phyloP scores from a whole-genome alignment of 2,329 filamentous ascomycete species.

The Xylariaceae sp. region DNA sequence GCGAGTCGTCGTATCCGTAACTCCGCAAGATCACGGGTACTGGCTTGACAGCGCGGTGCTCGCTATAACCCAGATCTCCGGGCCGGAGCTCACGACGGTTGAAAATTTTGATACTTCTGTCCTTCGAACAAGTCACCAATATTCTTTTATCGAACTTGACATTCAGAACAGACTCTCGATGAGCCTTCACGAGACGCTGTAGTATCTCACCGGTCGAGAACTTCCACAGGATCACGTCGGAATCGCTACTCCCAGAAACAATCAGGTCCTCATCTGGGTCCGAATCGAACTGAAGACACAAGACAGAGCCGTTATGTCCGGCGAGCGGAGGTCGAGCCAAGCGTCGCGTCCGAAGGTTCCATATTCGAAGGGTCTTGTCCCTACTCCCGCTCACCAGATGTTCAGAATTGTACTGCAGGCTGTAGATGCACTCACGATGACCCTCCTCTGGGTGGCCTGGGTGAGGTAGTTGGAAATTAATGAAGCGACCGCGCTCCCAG shows the following conservation, averaged over 20 bases:
- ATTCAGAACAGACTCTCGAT: slow-evolving; percentile 88
- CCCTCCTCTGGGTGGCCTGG: slow-evolving; percentile 75
- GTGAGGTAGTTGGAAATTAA: slow-evolving; percentile 87
- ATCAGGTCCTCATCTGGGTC: slow-evolving; percentile 83
- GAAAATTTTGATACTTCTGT: slow-evolving; percentile 95
- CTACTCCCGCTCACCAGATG: slow-evolving; percentile 91
- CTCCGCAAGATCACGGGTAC: slow-evolving; percentile 49
- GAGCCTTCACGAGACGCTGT: slow-evolving; percentile 71
- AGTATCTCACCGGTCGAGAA: slow-evolving; percentile 87
- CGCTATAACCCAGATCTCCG: slow-evolving; percentile 55
- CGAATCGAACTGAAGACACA: slow-evolving; percentile 94
- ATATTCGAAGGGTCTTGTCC: slow-evolving; percentile 82
- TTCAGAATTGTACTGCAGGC: slow-evolving; percentile 80
- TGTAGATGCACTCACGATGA: slow-evolving; percentile 91
- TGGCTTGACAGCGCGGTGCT: slow-evolving; percentile 43
- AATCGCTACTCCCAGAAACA: slow-evolving; percentile 93
- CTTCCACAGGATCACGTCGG: slow-evolving; percentile 83
- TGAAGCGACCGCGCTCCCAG: slow-evolving; percentile 79
- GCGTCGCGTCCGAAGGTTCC: slow-evolving; percentile 79
- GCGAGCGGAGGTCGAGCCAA: slow-evolving; percentile 68
- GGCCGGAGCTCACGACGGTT: slow-evolving; percentile 68
- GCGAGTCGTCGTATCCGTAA: slow-evolving; percentile 48
- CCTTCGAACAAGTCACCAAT: slow-evolving; percentile 94
- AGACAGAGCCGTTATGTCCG: slow-evolving; percentile 80
- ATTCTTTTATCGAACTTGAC: slow-evolving; percentile 88